Evolutionary conservation across 768 basidiomycete genomes (phyloP).

Genomic region (Clitopilus hobsonii): DNA sequence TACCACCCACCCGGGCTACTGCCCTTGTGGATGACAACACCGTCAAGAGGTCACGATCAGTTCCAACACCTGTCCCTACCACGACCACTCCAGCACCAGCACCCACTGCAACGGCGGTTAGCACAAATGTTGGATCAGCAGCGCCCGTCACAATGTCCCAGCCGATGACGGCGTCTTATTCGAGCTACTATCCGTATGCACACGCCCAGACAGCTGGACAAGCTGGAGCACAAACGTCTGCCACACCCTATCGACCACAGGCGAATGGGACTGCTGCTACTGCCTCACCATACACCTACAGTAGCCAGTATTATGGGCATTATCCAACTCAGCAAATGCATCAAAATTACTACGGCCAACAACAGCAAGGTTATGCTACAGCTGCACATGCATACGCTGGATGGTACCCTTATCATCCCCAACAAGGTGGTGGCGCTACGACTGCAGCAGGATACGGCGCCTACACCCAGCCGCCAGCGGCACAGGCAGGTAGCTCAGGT

Average conservation of each 20-base stretch:
- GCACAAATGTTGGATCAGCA: constrained; percentile 12
- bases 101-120: constrained; percentile 18
- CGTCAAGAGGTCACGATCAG: constrained; percentile 46
- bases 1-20: constrained; percentile 48
- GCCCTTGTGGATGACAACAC: constrained; percentile 77
- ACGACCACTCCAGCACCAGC: constrained; percentile 19
- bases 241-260: background rate
- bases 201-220: background rate
- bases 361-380: constrained; percentile 29
- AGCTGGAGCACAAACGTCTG: background rate
- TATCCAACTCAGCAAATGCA: too few species aligned
- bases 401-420: constrained; percentile 17
- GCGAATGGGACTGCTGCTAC: background rate
- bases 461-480: constrained; percentile 10
- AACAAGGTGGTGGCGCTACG: constrained; percentile 7
- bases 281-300: constrained; percentile 27
- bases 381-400: constrained; percentile 21
- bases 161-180: constrained; percentile 15
- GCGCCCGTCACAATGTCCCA: constrained; percentile 9
- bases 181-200: constrained; percentile 31
- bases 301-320: constrained; percentile 23
- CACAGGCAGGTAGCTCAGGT: constrained; percentile 19
- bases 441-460: constrained; percentile 14
- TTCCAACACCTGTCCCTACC: constrained; percentile 14
- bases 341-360: constrained; percentile 32